Conservation (phyloP, 1,139 yeast species). For the Arxiozyma bovina region DNA sequence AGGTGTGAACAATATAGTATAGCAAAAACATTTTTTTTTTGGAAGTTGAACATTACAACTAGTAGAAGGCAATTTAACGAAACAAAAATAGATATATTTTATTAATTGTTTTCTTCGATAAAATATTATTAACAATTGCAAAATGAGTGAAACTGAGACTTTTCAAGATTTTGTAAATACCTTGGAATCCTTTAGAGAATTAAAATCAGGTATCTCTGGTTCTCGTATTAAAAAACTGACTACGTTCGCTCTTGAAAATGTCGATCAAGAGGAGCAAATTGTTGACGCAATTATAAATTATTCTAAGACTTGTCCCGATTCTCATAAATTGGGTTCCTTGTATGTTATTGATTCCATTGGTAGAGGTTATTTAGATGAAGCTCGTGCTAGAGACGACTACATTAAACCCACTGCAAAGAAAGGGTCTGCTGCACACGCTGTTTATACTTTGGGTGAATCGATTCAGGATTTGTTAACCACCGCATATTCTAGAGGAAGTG, state of each 20-base stretch:
- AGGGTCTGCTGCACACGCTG: constrained; percentile 72
- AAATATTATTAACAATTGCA: neutral
- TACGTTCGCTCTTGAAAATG: constrained; percentile 66
- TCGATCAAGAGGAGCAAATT: constrained; percentile 33
- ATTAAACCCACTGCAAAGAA: constrained; percentile 43
- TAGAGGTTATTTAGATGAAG: constrained; percentile 74
- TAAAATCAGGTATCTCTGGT: constrained; percentile 92
- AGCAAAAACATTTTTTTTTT: neutral
- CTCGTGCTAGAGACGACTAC: constrained; percentile 44
- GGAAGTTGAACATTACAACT: neutral
- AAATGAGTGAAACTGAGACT: constrained; percentile 8
- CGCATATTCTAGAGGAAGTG: constrained; percentile 46
- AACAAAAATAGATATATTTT: neutral
- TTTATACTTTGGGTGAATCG: constrained; percentile 49
- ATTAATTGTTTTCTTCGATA: neutral
- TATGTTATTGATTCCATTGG: constrained; percentile 90
- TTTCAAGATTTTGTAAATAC: constrained; percentile 58
- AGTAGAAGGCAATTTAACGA: neutral
- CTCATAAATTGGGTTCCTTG: constrained; percentile 83
- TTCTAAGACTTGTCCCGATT: constrained; percentile 64
- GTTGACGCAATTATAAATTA: constrained; percentile 36
- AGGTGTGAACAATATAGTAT: neutral
- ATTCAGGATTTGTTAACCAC: constrained; percentile 53
- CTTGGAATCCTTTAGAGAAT: constrained; percentile 61
- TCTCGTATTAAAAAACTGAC: constrained; percentile 84